Evolutionary conservation across 768 basidiomycete species (phyloP), one percentile per base, ranked within the genome.

Genomic region (Phanerodontia chrysosporium): DNA sequence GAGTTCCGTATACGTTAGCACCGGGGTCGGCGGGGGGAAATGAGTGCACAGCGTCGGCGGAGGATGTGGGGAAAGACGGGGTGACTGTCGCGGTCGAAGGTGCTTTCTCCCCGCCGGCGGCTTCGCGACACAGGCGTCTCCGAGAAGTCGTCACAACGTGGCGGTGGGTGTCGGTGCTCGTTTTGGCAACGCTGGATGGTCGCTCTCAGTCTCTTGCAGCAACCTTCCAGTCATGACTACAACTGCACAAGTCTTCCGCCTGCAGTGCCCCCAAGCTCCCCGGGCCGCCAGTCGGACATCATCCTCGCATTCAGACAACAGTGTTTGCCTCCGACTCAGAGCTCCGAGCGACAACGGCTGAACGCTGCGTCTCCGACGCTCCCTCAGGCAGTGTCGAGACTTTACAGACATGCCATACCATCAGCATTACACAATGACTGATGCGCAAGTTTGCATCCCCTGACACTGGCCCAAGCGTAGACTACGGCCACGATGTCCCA

Each of bases 71-170:
- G 12, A 22, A n/a, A 30, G 49, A n/a, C 8, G 39, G 39, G 39
- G 16, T 51, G 49, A n/a, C 49, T 29, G 49, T 32, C 27, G 49
- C 16, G 49, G 27, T 7, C 29, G 22, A 53, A 14, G 36, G 16
- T 24, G 52, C 13, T 1, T 36, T 8, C 35, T 6, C n/a, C 22
- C 5, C 32, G 28, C 51, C 28, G 51, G 30, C 24, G 32, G 32
- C 32, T 35, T 39, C 52, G 52, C 52, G 52, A 35, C 35, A 18
- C 22, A 8, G 35, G 52, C 52, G 52, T 24, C 22, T 35, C 12
- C 16, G 30, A 25, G 52, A 53, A 53, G 35, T 22, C 21, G 52
- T 53, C 52, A 25, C 52, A 53, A 42, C 52, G 52, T 53, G 52
- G 52, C 52, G 24, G 52, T 53, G 52, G 25, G 52, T 53, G 52